Evolutionary conservation across 148 eudicot species (phyloP), one percentile per base, ranked within the genome.

Genomic region (Silene uniflora): DNA sequence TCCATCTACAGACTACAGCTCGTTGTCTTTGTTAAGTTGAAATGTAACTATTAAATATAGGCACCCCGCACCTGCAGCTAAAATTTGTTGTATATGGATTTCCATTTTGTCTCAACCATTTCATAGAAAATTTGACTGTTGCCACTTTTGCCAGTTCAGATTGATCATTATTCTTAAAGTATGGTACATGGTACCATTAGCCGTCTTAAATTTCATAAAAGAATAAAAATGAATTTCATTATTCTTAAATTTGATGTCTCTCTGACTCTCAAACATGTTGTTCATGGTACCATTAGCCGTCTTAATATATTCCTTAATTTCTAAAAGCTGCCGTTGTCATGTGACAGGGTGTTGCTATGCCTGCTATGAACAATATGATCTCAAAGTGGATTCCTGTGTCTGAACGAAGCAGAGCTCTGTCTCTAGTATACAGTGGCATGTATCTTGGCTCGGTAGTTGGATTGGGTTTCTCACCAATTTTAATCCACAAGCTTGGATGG

Each of bases 301-400:
- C 52, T 19, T 25, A 56, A 10, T 46, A 19, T 67, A 47, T 67
- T 46, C 71, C 55, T 35, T 49, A 24, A 39, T 44, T 64, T 5
- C 73, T 73, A 61, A 79, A 35, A 23, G 3, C 0, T 22, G 58
- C 16, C 59, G 67, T 77, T 83, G 67, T 78, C 78, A 71, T 71
- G 24, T 85, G 55, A 23, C 85, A 95, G 99, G 99, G 99, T 76
- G 99, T 95, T 35, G 99, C 99, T 24, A 95, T 95, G 99, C 99
- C 99, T 80, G 99, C 99, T 62, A 95, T 95, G 99, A 95, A 95
- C 81, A 95, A 95, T 77, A 80, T 95, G 72, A 79, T 95, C 24
- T 92, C 97, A 5, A 95, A 95, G 81, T 95, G 99, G 99, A 86
- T 95, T 80, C 99, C 96, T 27, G 91, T 92, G 73, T 95, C 99